Base-by-base conservation (phyloP, 2,329 filamentous ascomycete genomes). In the Colletotrichum lini region DNA sequence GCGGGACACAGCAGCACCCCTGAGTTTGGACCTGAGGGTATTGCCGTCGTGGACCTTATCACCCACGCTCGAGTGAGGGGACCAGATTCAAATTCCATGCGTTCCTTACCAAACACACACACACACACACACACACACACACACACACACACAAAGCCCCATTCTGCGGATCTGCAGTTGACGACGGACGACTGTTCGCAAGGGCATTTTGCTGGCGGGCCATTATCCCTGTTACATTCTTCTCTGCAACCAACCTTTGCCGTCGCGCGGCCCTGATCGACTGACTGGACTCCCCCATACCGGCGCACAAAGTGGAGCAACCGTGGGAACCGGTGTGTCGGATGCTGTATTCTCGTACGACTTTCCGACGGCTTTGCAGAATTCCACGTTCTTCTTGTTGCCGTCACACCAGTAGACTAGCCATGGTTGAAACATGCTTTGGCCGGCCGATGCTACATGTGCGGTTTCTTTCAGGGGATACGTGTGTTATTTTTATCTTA, bases 381-480 rank as follows among this genome's bases (percentile, higher is more conserved):
- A 45, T 54, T 45, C 26, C 18, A 56, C 47, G 49, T 40, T 12
- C 26, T 23, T 40, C 45, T 59, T 38, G 12, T 13, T 44, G 54
- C 61, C 16, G 23, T 40, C 50, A 21, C 38, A 35, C 47, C 18
- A 42, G 18, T 35, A 47, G 50, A 63, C 23, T 65, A 59, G 45
- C 67, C 67, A 59, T 70, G 47, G 30, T 44, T 66, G 23, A 16
- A 5, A 6, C n/a, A 23, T 53, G 18, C 35, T 70, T 40, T 50
- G 62, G 62, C 47, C 42, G 47, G 13, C 18, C 4, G 18, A 35
- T 42, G 30, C 54, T 49, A 23, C 15, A 9, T 49, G 21, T 12
- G 47, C 45, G 23, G 12, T 21, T 4, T 26, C n/a, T 52, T 42
- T 3, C 13, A 23, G 15, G 45, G 13, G 13, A 12, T n/a, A 38